A percentile compares a stretch with the other conserved stretches of the same genome.
Conservation (phyloP, 2,329 filamentous ascomycete species). For the Phoma sp. region DNA sequence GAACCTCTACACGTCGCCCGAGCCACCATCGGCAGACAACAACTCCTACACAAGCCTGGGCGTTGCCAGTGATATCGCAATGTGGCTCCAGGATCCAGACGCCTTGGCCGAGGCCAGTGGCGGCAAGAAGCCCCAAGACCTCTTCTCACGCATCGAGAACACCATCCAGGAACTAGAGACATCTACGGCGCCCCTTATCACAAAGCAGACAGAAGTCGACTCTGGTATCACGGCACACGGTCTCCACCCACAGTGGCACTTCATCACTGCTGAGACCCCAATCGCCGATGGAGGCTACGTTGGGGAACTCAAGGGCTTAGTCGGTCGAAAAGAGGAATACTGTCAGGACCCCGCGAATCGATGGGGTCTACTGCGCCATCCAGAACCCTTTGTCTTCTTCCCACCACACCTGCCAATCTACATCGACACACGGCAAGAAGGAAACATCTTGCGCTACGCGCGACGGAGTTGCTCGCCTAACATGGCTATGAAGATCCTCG, state of each 20-base stretch:
- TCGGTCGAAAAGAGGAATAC: conserved; percentile 58
- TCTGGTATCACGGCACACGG: conserved; percentile 58
- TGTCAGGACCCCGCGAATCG: conserved; percentile 53
- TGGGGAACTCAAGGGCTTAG: conserved; percentile 72
- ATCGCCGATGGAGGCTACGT: conserved; percentile 63
- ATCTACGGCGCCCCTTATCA: conserved; percentile 58
- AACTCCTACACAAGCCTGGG: conserved; percentile 80
- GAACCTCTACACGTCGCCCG: conserved; percentile 71
- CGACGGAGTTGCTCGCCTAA: conserved; percentile 92
- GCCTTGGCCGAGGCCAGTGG: conserved; percentile 72
- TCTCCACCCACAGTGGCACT: conserved; percentile 72
- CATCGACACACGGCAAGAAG: conserved; percentile 89
- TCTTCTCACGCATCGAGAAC: conserved; percentile 69
- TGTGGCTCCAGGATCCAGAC: conserved; percentile 78
- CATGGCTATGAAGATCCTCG: conserved; percentile 82
- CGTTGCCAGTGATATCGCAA: conserved; percentile 75
- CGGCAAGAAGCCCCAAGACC: conserved; percentile 66
- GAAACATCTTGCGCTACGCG: conserved; percentile 85
- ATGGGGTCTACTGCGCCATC: conserved; percentile 56
- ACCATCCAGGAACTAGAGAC: conserved; percentile 61
- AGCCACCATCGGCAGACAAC: conserved; percentile 63
- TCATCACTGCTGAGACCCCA: conserved; percentile 62
- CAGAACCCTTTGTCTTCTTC: conserved; percentile 65
- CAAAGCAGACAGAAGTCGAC: conserved; percentile 61
- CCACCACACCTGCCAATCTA: conserved; percentile 88